Percentiles rank a stretch among this genome's conserved stretches.
Evolutionary conservation across 2,329 filamentous ascomycete genomes (phyloP).

Genomic region (Cytospora piceicola): DNA sequence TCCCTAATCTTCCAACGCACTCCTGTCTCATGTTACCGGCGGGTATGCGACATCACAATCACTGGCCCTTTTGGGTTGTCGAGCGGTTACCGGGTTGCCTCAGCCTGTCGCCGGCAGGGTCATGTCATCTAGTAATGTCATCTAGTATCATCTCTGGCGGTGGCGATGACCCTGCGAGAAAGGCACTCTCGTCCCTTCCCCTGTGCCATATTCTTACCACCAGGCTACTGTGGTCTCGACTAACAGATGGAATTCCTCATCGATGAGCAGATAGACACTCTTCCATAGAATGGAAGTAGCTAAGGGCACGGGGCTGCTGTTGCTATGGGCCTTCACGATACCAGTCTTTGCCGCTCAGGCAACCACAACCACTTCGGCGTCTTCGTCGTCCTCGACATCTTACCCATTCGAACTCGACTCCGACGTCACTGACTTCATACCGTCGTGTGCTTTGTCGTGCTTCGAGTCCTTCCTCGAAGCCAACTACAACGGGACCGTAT

Average conservation of each 20-base stretch:
- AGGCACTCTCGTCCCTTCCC: neutral
- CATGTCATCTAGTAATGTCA: neutral
- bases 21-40: slow-evolving; percentile 14
- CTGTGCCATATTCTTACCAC: slow-evolving; percentile 6
- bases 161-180: slow-evolving; percentile 2
- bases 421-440: slow-evolving; percentile 52
- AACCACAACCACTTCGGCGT: slow-evolving; percentile 36
- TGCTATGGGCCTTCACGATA: slow-evolving; percentile 25
- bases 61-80: slow-evolving; percentile 11
- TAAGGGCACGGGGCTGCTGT: slow-evolving; percentile 20
- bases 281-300: slow-evolving; percentile 47
- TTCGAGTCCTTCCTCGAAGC: slow-evolving; percentile 64
- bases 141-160: neutral
- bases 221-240: slow-evolving; percentile 13
- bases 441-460: slow-evolving; percentile 63
- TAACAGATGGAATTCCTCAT: slow-evolving; percentile 8
- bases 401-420: slow-evolving; percentile 40
- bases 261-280: slow-evolving; percentile 43
- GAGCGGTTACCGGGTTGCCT: slow-evolving; percentile 22
- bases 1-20: slow-evolving; percentile 13
- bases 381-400: slow-evolving; percentile 32
- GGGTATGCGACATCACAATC: slow-evolving; percentile 7
- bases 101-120: neutral
- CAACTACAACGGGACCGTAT: slow-evolving; percentile 58
- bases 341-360: slow-evolving; percentile 38